Conservation (phyloP, 2,329 filamentous ascomycete species). For the Graphium sp. region DNA sequence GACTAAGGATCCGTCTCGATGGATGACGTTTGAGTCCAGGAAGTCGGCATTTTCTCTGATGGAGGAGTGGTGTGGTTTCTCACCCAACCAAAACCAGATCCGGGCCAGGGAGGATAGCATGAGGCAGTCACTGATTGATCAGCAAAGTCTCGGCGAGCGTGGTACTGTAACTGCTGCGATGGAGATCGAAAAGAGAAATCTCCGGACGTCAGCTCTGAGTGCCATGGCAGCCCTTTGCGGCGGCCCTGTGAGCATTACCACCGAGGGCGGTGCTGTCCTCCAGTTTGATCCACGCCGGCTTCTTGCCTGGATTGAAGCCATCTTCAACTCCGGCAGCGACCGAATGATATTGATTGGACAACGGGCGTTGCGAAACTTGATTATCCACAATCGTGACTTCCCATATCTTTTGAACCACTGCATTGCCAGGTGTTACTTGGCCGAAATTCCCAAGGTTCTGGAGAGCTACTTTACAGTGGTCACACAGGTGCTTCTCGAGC, state of each 20-base stretch:
- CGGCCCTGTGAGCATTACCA: conserved; percentile 70
- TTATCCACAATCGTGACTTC: conserved; percentile 79
- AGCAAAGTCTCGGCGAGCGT: conserved; percentile 59
- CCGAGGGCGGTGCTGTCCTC: conserved; percentile 71
- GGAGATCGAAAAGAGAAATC: conserved; percentile 91
- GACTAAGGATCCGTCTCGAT: conserved; percentile 69
- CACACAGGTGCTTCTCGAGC: conserved; percentile 68
- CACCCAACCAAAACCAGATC: conserved; percentile 74
- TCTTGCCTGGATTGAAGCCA: conserved; percentile 88
- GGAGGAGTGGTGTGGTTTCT: conserved; percentile 99
- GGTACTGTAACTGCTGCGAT: conserved; percentile 73
- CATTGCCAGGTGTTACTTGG: conserved; percentile 77
- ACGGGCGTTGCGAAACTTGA: conserved; percentile 74
- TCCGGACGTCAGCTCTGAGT: conserved; percentile 78
- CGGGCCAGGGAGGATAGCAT: conserved; percentile 72
- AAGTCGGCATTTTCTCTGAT: conserved; percentile 93
- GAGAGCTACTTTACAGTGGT: conserved; percentile 94
- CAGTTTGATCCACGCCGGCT: conserved; percentile 88
- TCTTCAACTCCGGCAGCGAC: conserved; percentile 84
- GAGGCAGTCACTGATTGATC: conserved; percentile 68
- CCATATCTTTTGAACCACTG: conserved; percentile 76
- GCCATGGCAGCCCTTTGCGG: conserved; percentile 91
- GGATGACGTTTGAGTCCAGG: conserved; percentile 94
- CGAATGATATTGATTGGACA: conserved; percentile 82
- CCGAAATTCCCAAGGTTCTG: conserved; percentile 64